These are phyloP conservation scores for Lasiosphaeria miniovina DNA, from an alignment of 495 filamentous ascomycete genomes.

Conservation along the genomic window DNA sequence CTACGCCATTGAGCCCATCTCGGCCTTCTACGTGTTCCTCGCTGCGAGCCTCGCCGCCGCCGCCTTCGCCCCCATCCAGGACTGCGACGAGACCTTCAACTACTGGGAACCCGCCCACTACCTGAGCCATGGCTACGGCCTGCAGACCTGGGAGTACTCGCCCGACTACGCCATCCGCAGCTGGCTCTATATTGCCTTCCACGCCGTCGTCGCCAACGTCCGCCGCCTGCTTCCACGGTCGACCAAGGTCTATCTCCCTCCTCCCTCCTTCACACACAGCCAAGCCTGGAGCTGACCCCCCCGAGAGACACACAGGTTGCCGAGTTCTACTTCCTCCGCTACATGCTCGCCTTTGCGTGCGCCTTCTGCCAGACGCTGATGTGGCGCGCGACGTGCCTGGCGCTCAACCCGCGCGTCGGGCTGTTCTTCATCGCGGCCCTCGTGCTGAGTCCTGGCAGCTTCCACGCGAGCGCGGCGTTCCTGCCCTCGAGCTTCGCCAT, in stretches of 20 bases:
- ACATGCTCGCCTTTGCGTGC: constrained; percentile 69
- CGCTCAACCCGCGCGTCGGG: constrained; percentile 74
- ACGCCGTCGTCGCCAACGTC: constrained; percentile 67
- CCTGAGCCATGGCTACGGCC: constrained; percentile 83
- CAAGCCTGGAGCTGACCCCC: constrained; percentile 12
- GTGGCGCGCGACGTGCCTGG: constrained; percentile 69
- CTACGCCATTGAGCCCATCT: constrained; percentile 67
- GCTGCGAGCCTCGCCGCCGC: constrained; percentile 71
- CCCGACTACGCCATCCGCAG: constrained; percentile 93
- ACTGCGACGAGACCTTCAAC: constrained; percentile 99
- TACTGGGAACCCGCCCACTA: constrained; percentile 99
- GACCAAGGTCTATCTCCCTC: constrained; percentile 40
- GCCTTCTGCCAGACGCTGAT: constrained; percentile 77
- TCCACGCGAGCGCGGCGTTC: constrained; percentile 82
- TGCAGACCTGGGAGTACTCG: constrained; percentile 99
- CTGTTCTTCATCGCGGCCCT: constrained; percentile 75
- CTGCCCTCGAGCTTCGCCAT: constrained; percentile 95
- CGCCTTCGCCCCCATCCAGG: constrained; percentile 86
- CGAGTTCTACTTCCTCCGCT: constrained; percentile 85
- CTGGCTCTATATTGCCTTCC: constrained; percentile 89
- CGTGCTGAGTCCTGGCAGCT: constrained; percentile 82
- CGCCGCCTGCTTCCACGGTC: constrained; percentile 59
- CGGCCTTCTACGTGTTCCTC: constrained; percentile 75
- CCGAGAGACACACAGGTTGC: constrained; percentile 41
- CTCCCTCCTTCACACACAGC: neutral